Evolutionary conservation across 305 asterid genomes (phyloP).

Genomic region (Fraxinus ornus): DNA sequence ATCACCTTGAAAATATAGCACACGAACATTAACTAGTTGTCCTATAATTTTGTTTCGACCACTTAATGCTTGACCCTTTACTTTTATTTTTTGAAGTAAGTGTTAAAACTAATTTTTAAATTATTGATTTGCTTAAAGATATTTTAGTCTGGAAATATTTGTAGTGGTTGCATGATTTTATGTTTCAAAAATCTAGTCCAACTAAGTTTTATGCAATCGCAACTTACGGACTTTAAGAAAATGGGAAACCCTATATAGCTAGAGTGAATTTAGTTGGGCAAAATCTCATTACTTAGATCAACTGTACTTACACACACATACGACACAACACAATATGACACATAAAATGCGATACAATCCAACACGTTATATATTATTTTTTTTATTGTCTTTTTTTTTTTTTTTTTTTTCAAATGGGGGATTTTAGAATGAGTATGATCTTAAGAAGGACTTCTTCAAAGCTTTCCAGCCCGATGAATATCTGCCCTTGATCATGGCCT

Average conservation of each 20-base stretch:
- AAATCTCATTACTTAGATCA: neutral
- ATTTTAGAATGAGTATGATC: slow-evolving; percentile 56
- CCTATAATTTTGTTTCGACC: too few species aligned
- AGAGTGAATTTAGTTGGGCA: neutral
- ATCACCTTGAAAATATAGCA: neutral
- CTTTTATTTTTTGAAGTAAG: too few species aligned
- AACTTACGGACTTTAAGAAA: too few species aligned
- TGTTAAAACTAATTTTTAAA: too few species aligned
- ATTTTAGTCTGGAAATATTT: neutral
- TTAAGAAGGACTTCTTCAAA: slow-evolving; percentile 46
- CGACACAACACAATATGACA: neutral
- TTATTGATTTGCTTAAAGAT: too few species aligned
- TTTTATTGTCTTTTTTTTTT: neutral
- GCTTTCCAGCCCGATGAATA: slow-evolving; percentile 48
- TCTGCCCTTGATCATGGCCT: slow-evolving; percentile 20
- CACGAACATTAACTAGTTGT: neutral
- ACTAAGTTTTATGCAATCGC: neutral
- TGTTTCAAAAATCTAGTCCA: neutral
- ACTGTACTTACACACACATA: neutral
- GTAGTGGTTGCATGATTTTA: neutral
- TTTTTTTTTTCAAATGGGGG: neutral
- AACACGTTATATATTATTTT: neutral
- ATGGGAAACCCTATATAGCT: neutral
- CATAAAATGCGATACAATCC: neutral
- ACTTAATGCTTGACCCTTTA: too few species aligned